Conservation (phyloP, 1,284 basidiomycete species). For the Veloboletus limbatus region DNA sequence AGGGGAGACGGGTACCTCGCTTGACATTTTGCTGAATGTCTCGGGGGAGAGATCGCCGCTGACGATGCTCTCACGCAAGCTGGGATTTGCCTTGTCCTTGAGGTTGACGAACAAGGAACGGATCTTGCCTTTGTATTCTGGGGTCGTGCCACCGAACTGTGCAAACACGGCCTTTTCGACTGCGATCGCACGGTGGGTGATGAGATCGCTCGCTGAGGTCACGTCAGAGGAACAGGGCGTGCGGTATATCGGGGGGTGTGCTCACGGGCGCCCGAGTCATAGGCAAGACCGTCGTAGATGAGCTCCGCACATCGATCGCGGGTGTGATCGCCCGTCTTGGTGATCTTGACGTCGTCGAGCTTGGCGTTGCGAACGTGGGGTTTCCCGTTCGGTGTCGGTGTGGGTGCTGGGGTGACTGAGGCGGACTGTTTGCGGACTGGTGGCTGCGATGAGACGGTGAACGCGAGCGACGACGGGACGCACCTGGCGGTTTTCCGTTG, state of each 20-base stretch:
- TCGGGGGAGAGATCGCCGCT: constrained; percentile 73
- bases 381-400: constrained; percentile 43
- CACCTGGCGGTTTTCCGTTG: constrained; percentile 35
- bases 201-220: constrained; percentile 55
- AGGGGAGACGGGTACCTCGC: too few relatives aligned
- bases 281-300: constrained; percentile 87
- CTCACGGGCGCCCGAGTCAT: constrained; percentile 83
- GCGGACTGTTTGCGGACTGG: constrained; percentile 32
- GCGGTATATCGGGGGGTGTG: too few relatives aligned
- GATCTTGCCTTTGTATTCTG: constrained; percentile 78
- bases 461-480: constrained; percentile 1
- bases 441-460: background rate
- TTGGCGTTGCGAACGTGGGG: constrained; percentile 58
- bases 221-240: constrained; percentile 1
- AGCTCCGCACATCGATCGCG: constrained; percentile 89
- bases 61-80: constrained; percentile 80
- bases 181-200: constrained; percentile 54
- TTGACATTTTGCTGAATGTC: constrained; percentile 79
- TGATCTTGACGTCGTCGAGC: constrained; percentile 62
- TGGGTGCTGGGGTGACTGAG: constrained; percentile 25
- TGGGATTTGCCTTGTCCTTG: constrained; percentile 94
- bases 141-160: constrained; percentile 44
- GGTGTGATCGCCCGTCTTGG: constrained; percentile 64
- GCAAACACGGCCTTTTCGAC: constrained; percentile 59
- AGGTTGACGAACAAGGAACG: constrained; percentile 89